phyloP scores from a whole-genome alignment of 495 filamentous ascomycete genomes.

The Penicillium cosmopolitanum region DNA sequence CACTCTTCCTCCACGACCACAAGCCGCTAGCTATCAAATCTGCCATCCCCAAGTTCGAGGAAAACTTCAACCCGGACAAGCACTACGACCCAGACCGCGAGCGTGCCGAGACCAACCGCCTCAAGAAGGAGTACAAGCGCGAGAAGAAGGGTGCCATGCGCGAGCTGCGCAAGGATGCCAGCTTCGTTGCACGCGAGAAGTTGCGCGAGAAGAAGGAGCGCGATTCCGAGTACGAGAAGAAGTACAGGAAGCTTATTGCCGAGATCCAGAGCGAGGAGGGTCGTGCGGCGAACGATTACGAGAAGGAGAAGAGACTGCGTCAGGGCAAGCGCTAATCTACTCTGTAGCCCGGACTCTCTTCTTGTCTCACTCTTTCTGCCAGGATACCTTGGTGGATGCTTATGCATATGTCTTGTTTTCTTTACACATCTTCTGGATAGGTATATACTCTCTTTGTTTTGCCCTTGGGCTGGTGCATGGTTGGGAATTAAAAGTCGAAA shows the following conservation, averaged over 20 bases:
- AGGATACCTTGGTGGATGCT: background rate
- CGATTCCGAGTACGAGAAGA: slow-evolving; percentile 89
- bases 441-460: slow-evolving; percentile 30
- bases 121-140: slow-evolving; percentile 88
- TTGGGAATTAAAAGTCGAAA: slow-evolving; percentile 32
- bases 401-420: slow-evolving; percentile 18
- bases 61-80: slow-evolving; percentile 88
- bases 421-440: slow-evolving; percentile 22
- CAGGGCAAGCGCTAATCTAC: slow-evolving; percentile 58
- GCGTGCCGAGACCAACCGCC: slow-evolving; percentile 75
- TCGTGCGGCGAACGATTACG: slow-evolving; percentile 82
- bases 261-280: slow-evolving; percentile 97
- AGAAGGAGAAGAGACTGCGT: slow-evolving; percentile 74
- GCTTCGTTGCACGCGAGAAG: slow-evolving; percentile 87
- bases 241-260: slow-evolving; percentile 87
- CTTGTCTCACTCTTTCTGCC: slow-evolving; percentile 6
- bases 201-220: slow-evolving; percentile 88
- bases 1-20: slow-evolving; percentile 88
- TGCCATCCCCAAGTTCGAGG: slow-evolving; percentile 94
- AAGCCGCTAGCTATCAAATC: slow-evolving; percentile 84
- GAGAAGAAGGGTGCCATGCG: slow-evolving; percentile 94
- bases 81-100: slow-evolving; percentile 95
- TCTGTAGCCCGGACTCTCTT: background rate
- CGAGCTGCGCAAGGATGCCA: slow-evolving; percentile 91
- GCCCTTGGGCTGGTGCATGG: slow-evolving; percentile 28